Evolutionary conservation across 2,329 filamentous ascomycete genomes (phyloP), one percentile per base, ranked within the genome.

Genomic region (Dothideomycetes sp.): DNA sequence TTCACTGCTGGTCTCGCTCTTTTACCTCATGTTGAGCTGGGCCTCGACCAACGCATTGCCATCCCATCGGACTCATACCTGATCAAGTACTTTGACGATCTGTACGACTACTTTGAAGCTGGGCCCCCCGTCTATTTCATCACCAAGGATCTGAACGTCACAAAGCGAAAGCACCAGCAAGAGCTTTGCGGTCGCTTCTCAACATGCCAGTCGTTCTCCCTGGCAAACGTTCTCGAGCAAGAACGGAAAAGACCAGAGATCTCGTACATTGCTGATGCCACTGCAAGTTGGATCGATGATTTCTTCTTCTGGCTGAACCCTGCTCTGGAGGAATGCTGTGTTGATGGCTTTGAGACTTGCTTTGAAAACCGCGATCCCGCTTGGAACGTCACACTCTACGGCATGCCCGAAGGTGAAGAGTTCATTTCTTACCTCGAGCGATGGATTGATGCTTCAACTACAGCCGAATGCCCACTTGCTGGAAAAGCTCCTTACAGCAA

Each of bases 61-160:
- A 83, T 98, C 42, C 91, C 91, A 0, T 84, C 84, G 47, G 88
- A 85, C 52, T 96, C 89, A 1, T 98, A 98, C 57, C 69, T 98
- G 37, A 94, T 98, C 46, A 77, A 83, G 8, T 98, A 94, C 61
- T 98, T 98, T 63, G 87, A 96, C 54, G 91, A 98, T 57, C 68
- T 98, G 19, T 94, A 95, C 58, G 78, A 79, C 44, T 98, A 98
- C 57, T 82, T 96, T 51, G 84, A 88, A 45, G 80, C 79, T 12
- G 93, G 91, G 0, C 89, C 91, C 36, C 91, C 91, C 0, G 87
- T 98, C 5, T 98, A 96, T 60, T 98, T 98, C 58, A 86, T 98
- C 34, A 86, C 88, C 3, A 77, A 80, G 15, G 75, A 82, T 36
- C 69, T 91, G 33, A 91, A 96, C 51, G 72, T 80, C 12, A 93